These are phyloP conservation scores for Tricholoma sp. DNA, from an alignment of 768 basidiomycete species.

Conservation along the genomic window DNA sequence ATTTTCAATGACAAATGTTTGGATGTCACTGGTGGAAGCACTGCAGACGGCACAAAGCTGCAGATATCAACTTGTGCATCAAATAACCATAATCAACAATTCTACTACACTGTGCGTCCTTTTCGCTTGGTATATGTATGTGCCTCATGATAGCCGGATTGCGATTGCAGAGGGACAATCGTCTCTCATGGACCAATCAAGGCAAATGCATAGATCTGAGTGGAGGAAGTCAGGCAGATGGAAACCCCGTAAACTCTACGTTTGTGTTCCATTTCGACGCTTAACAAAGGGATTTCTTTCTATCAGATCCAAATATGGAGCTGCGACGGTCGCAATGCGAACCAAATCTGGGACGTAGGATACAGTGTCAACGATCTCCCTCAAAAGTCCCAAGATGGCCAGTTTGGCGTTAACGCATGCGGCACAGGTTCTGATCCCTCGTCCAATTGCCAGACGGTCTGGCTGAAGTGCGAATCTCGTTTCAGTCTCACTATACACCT, in stretches of 20 bases:
- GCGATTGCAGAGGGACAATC: slow-evolving; percentile 24
- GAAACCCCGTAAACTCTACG: slow-evolving; percentile 31
- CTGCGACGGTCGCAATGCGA: slow-evolving; percentile 35
- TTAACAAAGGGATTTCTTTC: background rate
- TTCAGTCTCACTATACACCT: background rate
- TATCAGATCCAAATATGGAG: slow-evolving; percentile 44
- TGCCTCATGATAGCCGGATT: background rate
- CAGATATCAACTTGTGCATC: slow-evolving; percentile 47
- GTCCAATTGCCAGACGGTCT: slow-evolving; percentile 68
- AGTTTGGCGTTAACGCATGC: slow-evolving; percentile 65
- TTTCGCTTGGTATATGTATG: background rate
- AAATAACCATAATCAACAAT: slow-evolving; percentile 41
- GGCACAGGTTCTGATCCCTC: slow-evolving; percentile 41
- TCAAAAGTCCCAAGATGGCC: slow-evolving; percentile 49
- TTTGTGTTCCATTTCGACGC: background rate
- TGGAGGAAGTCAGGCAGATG: slow-evolving; percentile 32
- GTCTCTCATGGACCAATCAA: slow-evolving; percentile 41
- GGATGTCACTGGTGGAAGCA: slow-evolving; percentile 39
- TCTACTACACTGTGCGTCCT: slow-evolving; percentile 36
- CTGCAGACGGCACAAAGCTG: slow-evolving; percentile 39
- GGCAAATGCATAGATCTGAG: slow-evolving; percentile 48
- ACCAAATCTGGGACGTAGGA: slow-evolving; percentile 51
- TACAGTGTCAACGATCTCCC: slow-evolving; percentile 40
- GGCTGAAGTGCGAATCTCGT: slow-evolving; percentile 49
- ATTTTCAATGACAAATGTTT: slow-evolving; percentile 46